Evolutionary conservation across 345 rosid genomes (phyloP), one percentile per base, ranked within the genome.

Genomic region (Physaria fendleri): DNA sequence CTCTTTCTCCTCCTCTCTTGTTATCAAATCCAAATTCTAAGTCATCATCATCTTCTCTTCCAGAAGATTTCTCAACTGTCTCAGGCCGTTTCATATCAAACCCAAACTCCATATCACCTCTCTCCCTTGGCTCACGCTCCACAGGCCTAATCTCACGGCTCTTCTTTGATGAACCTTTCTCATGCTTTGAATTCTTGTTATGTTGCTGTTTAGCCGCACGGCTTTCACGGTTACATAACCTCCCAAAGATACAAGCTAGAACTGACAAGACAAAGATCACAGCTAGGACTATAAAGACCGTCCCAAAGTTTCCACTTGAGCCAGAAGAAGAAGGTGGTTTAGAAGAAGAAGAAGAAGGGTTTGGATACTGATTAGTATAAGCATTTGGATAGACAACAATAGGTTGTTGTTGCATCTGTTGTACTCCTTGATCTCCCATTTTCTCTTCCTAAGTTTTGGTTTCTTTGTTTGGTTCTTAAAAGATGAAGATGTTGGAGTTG

Each of bases 231-330:
- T 59, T 73, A 60, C 80, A 73, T 23, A 76, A 23, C 61, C 76
- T 69, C 14, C 83, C 83, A 11, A 76, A 68, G 27, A 62, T 51
- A 68, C 78, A 79, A 44, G 83, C 80, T 28, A 79, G 12, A 47
- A 56, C 72, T 2, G 78, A 76, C 37, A 79, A 65, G 14, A 60
- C 80, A 23, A 79, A 50, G 35, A 79, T 65, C n/a, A 76, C 74
- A 14, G 72, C 78, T 7, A 79, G 52, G 52, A 79, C 76, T 46
- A 76, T 64, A 52, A 79, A 88, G 34, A 83, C 93, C 5, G 78
- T 80, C 43, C 85, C 90, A 16, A 85, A 88, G 21, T 89, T 83
- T 18, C 90, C 96, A 18, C 60, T 65, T 4, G 85, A 81, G 64
- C 69, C 81, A 37, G 83, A 69, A 50, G 67, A 39, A 4, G 80